phyloP scores from a whole-genome alignment of 371 early-diverging fungal genomes.

The Syncephalastrum sp. region DNA sequence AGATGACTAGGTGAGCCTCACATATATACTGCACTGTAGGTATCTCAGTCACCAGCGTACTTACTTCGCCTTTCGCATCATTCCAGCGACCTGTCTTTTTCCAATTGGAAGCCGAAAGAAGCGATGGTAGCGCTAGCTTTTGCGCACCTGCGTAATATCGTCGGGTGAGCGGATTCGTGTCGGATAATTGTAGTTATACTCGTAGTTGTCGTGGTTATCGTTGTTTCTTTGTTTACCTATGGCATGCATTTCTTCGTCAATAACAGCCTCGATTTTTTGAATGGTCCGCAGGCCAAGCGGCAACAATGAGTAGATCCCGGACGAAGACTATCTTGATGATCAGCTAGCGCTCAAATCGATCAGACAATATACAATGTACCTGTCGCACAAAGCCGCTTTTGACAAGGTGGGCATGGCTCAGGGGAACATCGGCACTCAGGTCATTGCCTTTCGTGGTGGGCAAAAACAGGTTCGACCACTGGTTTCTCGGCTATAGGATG shows the following conservation, averaged over 20 bases:
- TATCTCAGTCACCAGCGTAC: not conserved
- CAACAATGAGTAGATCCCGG: slow-evolving; percentile 81
- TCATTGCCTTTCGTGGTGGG: slow-evolving; percentile 28
- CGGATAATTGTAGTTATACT: not conserved
- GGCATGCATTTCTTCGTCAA: slow-evolving; percentile 77
- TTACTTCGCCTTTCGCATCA: slow-evolving; percentile 66
- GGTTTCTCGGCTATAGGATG: not conserved
- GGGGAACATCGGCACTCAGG: slow-evolving; percentile 14
- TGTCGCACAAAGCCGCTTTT: slow-evolving; percentile 60
- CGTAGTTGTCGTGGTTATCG: too few relatives aligned
- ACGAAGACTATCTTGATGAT: slow-evolving; percentile 50
- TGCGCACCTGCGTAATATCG: slow-evolving; percentile 56
- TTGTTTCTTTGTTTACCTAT: slow-evolving; percentile 46
- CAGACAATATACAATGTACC: slow-evolving; percentile 19
- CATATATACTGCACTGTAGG: too few relatives aligned
- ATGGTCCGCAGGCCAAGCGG: slow-evolving; percentile 78
- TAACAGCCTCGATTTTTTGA: slow-evolving; percentile 72
- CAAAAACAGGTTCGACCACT: slow-evolving; percentile 24
- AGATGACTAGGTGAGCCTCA: not conserved
- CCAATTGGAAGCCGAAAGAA: slow-evolving; percentile 73
- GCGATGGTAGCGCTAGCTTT: slow-evolving; percentile 70
- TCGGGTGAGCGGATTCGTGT: not conserved
- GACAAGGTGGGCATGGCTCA: slow-evolving; percentile 37
- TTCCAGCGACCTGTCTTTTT: slow-evolving; percentile 80
- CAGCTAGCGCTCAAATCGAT: not conserved